Conservation (phyloP, 345 rosid species). For the Euphorbia lathyris region DNA sequence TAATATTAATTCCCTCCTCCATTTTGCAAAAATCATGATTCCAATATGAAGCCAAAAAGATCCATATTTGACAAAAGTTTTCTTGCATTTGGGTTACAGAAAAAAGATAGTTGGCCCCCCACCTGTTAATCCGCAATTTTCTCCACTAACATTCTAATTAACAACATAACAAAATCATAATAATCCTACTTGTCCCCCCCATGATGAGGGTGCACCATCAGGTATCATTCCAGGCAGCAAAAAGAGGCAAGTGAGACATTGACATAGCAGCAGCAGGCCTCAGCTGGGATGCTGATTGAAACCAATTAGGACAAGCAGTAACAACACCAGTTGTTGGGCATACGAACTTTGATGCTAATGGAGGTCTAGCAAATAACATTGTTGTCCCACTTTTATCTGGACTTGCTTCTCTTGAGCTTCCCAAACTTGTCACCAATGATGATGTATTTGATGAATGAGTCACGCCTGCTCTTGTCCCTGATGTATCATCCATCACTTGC, state of each 20-base stretch:
- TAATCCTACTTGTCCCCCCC: conserved; percentile 11
- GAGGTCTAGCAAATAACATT: conserved; percentile 49
- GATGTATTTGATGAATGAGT: conserved; percentile 48
- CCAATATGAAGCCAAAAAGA: conserved; percentile 32
- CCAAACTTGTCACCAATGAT: conserved; percentile 58
- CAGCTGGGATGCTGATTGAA: conserved; percentile 43
- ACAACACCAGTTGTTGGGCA: conserved; percentile 29
- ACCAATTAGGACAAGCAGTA: conserved; percentile 34
- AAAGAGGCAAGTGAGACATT: conserved; percentile 61
- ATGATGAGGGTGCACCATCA: too few relatives aligned
- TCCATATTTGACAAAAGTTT: conserved; percentile 23
- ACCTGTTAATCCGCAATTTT: conserved; percentile 16
- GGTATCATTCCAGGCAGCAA: conserved; percentile 72
- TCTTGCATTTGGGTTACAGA: conserved; percentile 34
- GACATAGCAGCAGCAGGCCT: conserved; percentile 44
- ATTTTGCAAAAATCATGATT: conserved; percentile 30
- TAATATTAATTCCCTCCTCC: conserved; percentile 34
- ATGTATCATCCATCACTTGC: conserved; percentile 31
- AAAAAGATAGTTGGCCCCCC: conserved; percentile 25
- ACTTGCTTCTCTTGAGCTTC: conserved; percentile 67
- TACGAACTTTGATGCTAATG: conserved; percentile 48
- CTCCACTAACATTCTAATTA: conserved; percentile 26
- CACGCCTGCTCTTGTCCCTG: conserved; percentile 17
- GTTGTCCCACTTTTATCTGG: conserved; percentile 46
- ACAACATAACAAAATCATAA: conserved; percentile 12